Percentiles rank a stretch among this genome's conserved stretches.
phyloP scores from a whole-genome alignment of 2,329 filamentous ascomycete species.

The Calonectria multiphialidica region DNA sequence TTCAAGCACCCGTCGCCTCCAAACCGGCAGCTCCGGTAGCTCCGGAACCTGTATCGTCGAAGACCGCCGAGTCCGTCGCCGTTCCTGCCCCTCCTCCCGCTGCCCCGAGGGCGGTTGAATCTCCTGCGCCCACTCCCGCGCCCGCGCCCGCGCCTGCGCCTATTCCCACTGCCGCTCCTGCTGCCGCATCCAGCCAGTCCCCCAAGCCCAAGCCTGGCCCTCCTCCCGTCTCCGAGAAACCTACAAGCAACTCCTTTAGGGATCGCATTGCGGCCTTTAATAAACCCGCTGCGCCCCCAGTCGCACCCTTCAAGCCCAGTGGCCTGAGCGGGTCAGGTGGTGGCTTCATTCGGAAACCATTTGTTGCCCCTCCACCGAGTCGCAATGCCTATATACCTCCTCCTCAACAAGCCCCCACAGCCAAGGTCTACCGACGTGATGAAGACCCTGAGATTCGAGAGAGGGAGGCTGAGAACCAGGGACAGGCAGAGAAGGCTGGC shows the following conservation, averaged over 20 bases:
- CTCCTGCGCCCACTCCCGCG: constrained; percentile 39
- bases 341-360: constrained; percentile 94
- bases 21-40: constrained; percentile 50
- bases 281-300: constrained; percentile 84
- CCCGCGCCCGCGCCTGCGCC: constrained; percentile 42
- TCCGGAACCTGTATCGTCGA: constrained; percentile 41
- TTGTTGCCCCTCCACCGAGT: constrained; percentile 94
- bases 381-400: constrained; percentile 91
- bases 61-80: constrained; percentile 52
- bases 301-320: constrained; percentile 89
- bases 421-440: constrained; percentile 86
- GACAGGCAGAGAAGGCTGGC: constrained; percentile 77
- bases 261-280: constrained; percentile 99
- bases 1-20: constrained; percentile 48
- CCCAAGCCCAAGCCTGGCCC: constrained; percentile 63
- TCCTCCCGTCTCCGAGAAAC: constrained; percentile 81
- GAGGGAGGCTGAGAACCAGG: constrained; percentile 73
- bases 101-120: constrained; percentile 50
- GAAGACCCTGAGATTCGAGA: constrained; percentile 83
- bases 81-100: constrained; percentile 39
- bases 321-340: constrained; percentile 67
- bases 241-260: constrained; percentile 82
- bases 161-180: constrained; percentile 39
- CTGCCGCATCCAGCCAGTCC: constrained; percentile 46
- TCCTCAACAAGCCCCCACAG: constrained; percentile 74